Evolutionary conservation across 139 green algal genomes (phyloP).

Genomic region (Chlamydomonas sp.): DNA sequence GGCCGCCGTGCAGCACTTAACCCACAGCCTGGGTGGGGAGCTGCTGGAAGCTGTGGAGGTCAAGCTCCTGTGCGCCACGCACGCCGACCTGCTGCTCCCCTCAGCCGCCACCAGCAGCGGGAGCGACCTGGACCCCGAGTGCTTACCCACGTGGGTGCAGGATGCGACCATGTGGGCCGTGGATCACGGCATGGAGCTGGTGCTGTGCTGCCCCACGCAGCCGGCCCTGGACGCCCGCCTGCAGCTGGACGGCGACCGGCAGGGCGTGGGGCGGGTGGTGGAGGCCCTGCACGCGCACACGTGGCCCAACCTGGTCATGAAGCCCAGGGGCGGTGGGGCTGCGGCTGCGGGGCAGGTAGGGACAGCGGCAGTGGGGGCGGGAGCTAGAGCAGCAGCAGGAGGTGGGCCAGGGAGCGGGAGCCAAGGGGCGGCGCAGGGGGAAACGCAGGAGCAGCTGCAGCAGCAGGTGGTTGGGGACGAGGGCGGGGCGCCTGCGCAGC

Average conservation of each 20-base stretch:
- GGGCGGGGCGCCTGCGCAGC: too few species aligned
- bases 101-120: background rate
- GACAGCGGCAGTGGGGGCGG: background rate
- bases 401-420: too few species aligned
- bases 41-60: slow-evolving; percentile 32
- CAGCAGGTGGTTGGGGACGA: too few species aligned
- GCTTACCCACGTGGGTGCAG: slow-evolving; percentile 26
- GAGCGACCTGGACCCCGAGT: too few species aligned
- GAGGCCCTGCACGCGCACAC: slow-evolving; percentile 70
- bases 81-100: slow-evolving; percentile 34
- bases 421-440: too few species aligned
- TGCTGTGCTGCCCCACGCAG: slow-evolving; percentile 21
- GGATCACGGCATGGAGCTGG: slow-evolving; percentile 37
- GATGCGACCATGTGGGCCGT: slow-evolving; percentile 35
- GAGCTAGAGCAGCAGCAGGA: background rate
- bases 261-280: slow-evolving; percentile 53
- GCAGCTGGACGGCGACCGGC: slow-evolving; percentile 43
- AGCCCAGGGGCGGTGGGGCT: background rate
- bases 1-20: too few species aligned
- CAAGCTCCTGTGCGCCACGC: slow-evolving; percentile 46
- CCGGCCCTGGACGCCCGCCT: background rate
- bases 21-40: background rate
- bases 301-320: slow-evolving; percentile 60
- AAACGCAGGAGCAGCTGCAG: too few species aligned
- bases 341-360: background rate